Evolutionary conservation across 176 grass and related monocot species (phyloP).

Genomic region (Bromus sterilis): DNA sequence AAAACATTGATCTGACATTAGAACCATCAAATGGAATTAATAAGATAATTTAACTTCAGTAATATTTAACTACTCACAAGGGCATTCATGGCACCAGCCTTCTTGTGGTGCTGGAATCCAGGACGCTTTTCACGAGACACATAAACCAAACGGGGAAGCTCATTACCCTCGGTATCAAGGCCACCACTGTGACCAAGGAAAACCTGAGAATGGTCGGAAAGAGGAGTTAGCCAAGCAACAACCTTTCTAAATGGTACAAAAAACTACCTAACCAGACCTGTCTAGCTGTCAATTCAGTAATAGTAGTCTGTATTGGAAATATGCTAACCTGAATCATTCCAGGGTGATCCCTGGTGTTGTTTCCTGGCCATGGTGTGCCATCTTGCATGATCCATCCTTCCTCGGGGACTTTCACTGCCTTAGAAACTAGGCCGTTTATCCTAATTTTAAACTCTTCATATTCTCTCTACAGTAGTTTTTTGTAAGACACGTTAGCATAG

Average conservation of each 20-base stretch:
- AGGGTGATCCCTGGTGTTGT: slow-evolving; percentile 99
- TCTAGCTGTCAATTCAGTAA: neutral
- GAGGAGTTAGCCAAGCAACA: slow-evolving; percentile 23
- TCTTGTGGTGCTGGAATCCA: slow-evolving; percentile 99
- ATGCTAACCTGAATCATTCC: slow-evolving; percentile 95
- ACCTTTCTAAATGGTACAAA: neutral
- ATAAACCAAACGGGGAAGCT: slow-evolving; percentile 95
- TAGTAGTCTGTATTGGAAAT: neutral
- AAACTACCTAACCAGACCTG: neutral
- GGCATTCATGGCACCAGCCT: slow-evolving; percentile 99
- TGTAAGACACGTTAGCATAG: neutral
- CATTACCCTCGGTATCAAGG: slow-evolving; percentile 95
- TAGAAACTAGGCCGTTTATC: slow-evolving; percentile 89
- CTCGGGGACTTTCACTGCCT: slow-evolving; percentile 91
- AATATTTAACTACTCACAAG: slow-evolving; percentile 68
- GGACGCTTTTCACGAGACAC: slow-evolving; percentile 99
- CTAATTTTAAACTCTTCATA: slow-evolving; percentile 99
- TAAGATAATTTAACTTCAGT: neutral
- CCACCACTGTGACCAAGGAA: slow-evolving; percentile 99
- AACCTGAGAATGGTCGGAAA: slow-evolving; percentile 59
- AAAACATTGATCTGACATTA: slow-evolving; percentile 19
- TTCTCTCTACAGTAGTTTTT: slow-evolving; percentile 60
- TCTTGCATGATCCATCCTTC: slow-evolving; percentile 99
- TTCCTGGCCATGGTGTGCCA: slow-evolving; percentile 98
- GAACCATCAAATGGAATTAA: slow-evolving; percentile 26